These are phyloP conservation scores for Trichoderma atrobrunneum DNA, from an alignment of 2,329 filamentous ascomycete genomes.

Conservation along the genomic window DNA sequence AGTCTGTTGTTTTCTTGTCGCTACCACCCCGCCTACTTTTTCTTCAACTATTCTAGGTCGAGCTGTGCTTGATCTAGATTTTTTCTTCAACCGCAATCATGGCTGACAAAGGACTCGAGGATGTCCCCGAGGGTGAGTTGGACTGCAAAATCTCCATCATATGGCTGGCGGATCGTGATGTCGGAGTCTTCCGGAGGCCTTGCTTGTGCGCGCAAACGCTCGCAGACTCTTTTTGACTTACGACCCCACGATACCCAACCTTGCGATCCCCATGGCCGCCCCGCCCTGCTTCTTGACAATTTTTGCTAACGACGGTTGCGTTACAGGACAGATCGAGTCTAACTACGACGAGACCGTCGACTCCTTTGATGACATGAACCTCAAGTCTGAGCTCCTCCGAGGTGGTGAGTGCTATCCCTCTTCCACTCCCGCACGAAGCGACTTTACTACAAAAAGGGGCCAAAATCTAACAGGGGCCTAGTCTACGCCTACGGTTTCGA, in stretches of 20 bases:
- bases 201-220: conserved; percentile 6
- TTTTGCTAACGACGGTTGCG: conserved; percentile 25
- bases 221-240: background rate
- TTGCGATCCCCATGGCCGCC: background rate
- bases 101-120: conserved; percentile 99
- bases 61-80: conserved; percentile 72
- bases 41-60: conserved; percentile 59
- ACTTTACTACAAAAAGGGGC: background rate
- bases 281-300: background rate
- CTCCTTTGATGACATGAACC: conserved; percentile 97
- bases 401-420: conserved; percentile 56
- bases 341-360: conserved; percentile 99
- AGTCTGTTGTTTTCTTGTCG: conserved; percentile 37
- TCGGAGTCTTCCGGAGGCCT: background rate
- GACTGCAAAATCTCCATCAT: conserved; percentile 6
- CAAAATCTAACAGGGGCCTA: conserved; percentile 28
- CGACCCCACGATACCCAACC: conserved; percentile 19
- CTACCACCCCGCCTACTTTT: conserved; percentile 40
- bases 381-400: conserved; percentile 96
- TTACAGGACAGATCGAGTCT: conserved; percentile 94
- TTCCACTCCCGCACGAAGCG: conserved; percentile 17
- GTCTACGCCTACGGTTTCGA: conserved; percentile 99
- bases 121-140: conserved; percentile 84
- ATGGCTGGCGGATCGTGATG: background rate
- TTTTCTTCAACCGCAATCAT: conserved; percentile 74